Base-by-base conservation (phyloP, 768 basidiomycete species). In the Tremella fuciformis region DNA sequence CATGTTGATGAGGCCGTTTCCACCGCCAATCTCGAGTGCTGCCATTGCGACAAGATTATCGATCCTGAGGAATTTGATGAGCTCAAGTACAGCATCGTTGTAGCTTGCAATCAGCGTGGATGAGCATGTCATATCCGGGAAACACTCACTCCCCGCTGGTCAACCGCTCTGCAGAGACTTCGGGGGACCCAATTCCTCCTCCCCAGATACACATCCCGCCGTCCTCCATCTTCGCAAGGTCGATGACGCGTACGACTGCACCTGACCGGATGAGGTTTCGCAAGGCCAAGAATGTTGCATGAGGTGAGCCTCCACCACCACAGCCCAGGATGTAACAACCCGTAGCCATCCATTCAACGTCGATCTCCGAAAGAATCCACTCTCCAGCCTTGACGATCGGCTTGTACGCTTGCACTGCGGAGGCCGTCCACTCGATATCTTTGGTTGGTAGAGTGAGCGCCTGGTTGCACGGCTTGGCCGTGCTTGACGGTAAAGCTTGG, bases 241-340 rank as follows among this genome's bases (percentile, higher is more conserved):
- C 82, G 21, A 84, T 66, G 6, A 84, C 79, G n/a, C 80, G 78
- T 37, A 83, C 77, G 4, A 65, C 64, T 2, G 77, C 76, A 7
- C 84, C 85, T 24, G 78, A 74, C 2, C 84, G 79, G 1, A 85
- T 71, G 60, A 84, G 78, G 64, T 85, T 81, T 42, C 83, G 78
- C 8, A 62, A 42, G 50, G 80, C 80, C 8, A 85, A 70, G 66
- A 81, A 84, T 1, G 79, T 71, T 13, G 81, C 80, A 59, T 84
- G 80, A 0, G 85, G 82, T 1, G 81, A 80, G 8, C 85, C 85
- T 1, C 85, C 85, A 22, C 85, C 85, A 2, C 85, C 85, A 13
- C 81, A 82, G 0, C 85, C 85, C 0, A 86, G 78, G 47, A 86
- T 78, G 40, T 83, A 83, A 51, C 84, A 85, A 29, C 85, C 85